A percentile compares a stretch with the other conserved stretches of the same genome.
phyloP scores from a whole-genome alignment of 352 stramenopile species.

The Globisporangium mamillatum region DNA sequence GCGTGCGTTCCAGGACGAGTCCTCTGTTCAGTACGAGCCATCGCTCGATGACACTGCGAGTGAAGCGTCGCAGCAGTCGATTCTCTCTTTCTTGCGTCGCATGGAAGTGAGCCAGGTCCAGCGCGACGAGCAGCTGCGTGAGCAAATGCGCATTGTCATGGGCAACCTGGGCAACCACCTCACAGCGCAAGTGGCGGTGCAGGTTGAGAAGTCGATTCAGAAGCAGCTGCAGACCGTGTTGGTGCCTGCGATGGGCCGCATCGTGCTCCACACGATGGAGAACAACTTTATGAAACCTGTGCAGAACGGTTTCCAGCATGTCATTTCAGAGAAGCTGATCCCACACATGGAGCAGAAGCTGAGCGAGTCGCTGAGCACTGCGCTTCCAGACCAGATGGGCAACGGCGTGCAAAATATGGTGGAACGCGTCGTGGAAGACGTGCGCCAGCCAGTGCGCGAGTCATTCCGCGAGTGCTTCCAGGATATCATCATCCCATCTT shows the following conservation, averaged over 20 bases:
- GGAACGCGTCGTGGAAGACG: constrained; percentile 71
- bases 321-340: constrained; percentile 70
- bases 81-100: constrained; percentile 58
- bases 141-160: constrained; percentile 67
- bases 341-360: constrained; percentile 74
- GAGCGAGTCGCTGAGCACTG: constrained; percentile 50
- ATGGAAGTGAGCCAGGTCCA: constrained; percentile 70
- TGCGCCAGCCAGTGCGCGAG: constrained; percentile 75
- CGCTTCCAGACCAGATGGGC: constrained; percentile 57
- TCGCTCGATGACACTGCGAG: constrained; percentile 67
- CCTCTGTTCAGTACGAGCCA: constrained; percentile 60
- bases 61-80: constrained; percentile 52
- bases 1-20: constrained; percentile 75
- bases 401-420: constrained; percentile 72
- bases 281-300: constrained; percentile 89
- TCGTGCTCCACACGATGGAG: constrained; percentile 87
- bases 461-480: constrained; percentile 86
- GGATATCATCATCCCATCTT: constrained; percentile 84
- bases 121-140: constrained; percentile 66
- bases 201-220: constrained; percentile 82
- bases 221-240: constrained; percentile 82
- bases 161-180: constrained; percentile 54
- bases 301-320: constrained; percentile 72
- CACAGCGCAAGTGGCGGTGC: constrained; percentile 50
- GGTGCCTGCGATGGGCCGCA: constrained; percentile 81